Evolutionary conservation across 768 basidiomycete genomes (phyloP).

Genomic region (Boletus barrowsii): DNA sequence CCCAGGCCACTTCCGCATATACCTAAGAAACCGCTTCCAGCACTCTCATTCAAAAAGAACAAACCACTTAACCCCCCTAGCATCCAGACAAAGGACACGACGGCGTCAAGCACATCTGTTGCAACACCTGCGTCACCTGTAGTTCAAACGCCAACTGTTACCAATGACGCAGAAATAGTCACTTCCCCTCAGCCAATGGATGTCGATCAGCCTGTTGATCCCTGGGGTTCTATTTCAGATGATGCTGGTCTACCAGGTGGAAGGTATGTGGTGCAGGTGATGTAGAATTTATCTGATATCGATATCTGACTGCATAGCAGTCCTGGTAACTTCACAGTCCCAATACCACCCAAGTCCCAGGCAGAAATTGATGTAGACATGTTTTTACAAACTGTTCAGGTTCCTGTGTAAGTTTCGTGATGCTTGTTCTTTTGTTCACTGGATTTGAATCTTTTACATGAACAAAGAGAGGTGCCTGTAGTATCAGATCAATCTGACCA

Average conservation of each 20-base stretch:
- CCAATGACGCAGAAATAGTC: not conserved
- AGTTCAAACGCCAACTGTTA: not conserved
- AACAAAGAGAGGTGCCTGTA: slow-evolving; percentile 16
- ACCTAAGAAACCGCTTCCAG: slow-evolving; percentile 25
- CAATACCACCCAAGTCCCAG: slow-evolving; percentile 19
- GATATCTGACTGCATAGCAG: not conserved
- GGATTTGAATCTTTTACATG: not conserved
- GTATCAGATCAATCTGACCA: slow-evolving; percentile 2
- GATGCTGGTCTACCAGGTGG: not conserved
- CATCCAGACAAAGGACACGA: slow-evolving; percentile 15
- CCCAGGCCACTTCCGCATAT: slow-evolving; percentile 34
- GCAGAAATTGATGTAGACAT: slow-evolving; percentile 22
- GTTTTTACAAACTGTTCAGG: slow-evolving; percentile 24
- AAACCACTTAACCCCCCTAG: slow-evolving; percentile 13
- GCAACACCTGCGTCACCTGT: slow-evolving; percentile 13
- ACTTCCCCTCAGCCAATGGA: slow-evolving; percentile 24
- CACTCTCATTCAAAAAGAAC: slow-evolving; percentile 47
- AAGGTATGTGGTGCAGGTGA: slow-evolving; percentile 13
- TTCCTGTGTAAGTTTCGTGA: slow-evolving; percentile 24
- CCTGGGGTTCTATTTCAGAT: slow-evolving; percentile 12
- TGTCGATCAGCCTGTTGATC: slow-evolving; percentile 11
- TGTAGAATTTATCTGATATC: not conserved
- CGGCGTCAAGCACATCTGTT: not conserved
- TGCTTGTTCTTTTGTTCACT: not conserved
- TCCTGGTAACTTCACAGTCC: not conserved